Evolutionary conservation across 164 flowering plant species (phyloP).

Genomic region (Platanus orientalis): DNA sequence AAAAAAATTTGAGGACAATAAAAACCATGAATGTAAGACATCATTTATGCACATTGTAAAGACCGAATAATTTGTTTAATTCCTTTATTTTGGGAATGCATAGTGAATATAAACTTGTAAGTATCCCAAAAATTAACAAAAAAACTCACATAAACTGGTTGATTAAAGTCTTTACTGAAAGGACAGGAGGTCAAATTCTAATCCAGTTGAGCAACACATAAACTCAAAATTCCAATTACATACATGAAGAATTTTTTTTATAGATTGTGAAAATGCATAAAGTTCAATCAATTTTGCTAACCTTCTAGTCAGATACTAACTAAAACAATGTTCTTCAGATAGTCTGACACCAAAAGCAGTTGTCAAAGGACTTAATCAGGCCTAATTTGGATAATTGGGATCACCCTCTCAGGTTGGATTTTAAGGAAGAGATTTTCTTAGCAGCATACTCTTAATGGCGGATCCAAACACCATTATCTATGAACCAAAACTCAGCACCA

Average conservation of each 20-base stretch:
- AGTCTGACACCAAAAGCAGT: neutral
- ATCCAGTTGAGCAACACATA: too few species aligned
- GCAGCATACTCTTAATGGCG: neutral
- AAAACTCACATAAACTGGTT: too few species aligned
- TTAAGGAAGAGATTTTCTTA: neutral
- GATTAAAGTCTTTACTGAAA: neutral
- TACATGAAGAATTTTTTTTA: too few species aligned
- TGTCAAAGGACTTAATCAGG: neutral
- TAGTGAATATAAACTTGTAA: neutral
- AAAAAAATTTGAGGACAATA: neutral
- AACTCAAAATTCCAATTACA: too few species aligned
- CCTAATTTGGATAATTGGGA: neutral
- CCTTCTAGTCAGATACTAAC: too few species aligned
- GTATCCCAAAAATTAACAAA: neutral
- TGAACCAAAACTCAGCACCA: neutral
- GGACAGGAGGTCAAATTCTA: neutral
- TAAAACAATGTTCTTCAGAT: too few species aligned
- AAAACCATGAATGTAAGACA: neutral
- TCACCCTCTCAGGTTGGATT: neutral
- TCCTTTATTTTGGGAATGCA: neutral
- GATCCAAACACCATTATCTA: neutral
- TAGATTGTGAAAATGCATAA: too few species aligned
- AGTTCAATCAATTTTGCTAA: too few species aligned
- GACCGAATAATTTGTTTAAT: too few species aligned
- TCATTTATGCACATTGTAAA: neutral